Percentiles rank a stretch among this genome's conserved stretches.
phyloP scores from a whole-genome alignment of 768 basidiomycete species.

The Naganishia friedmannii region DNA sequence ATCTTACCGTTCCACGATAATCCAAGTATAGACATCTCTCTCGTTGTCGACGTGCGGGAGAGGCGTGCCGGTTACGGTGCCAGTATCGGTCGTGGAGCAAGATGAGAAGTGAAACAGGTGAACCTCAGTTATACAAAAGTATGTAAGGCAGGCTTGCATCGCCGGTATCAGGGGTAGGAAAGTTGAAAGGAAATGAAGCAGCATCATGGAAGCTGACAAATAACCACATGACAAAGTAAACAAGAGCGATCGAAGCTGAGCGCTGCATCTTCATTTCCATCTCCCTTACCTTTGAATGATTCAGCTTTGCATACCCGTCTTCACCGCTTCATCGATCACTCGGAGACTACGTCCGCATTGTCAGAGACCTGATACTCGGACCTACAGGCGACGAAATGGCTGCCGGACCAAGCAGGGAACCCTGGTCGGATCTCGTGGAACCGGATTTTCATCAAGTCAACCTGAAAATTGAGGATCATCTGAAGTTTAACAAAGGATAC shows the following conservation, averaged over 20 bases:
- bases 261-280: background rate
- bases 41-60: background rate
- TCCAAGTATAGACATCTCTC: background rate
- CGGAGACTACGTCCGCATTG: no score
- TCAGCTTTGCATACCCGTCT: no score
- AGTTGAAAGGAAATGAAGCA: background rate
- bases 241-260: slow-evolving; percentile 1
- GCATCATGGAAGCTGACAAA: slow-evolving; percentile 7
- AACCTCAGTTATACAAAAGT: no score
- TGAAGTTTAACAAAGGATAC: slow-evolving; percentile 76
- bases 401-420: background rate
- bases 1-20: slow-evolving; percentile 26
- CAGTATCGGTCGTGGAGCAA: no score
- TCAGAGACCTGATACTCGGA: no score
- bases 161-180: no score
- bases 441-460: slow-evolving; percentile 95
- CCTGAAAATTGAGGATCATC: slow-evolving; percentile 71
- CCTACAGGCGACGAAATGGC: background rate
- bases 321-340: no score
- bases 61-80: background rate
- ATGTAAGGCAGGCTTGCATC: no score
- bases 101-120: no score
- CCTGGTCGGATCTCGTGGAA: slow-evolving; percentile 58
- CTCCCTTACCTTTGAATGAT: no score
- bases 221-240: slow-evolving; percentile 24